Conservation (phyloP, 106 monocot species). For the Dendrobium officinale region DNA sequence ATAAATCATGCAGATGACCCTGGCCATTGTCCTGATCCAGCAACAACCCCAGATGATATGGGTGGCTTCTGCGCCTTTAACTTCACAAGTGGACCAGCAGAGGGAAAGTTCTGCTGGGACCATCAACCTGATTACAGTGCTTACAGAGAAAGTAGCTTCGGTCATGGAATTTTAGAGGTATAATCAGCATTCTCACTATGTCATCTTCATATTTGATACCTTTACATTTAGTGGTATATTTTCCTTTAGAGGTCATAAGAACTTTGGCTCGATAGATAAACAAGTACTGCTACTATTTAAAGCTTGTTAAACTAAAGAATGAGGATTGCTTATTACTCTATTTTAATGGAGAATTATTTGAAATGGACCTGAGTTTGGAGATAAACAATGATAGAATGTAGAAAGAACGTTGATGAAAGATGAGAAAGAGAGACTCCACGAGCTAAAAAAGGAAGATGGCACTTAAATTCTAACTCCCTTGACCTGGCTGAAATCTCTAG, state of each 20-base stretch:
- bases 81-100: constrained; percentile 61
- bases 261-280: not conserved
- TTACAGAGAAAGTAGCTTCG: constrained; percentile 63
- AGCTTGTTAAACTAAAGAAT: not conserved
- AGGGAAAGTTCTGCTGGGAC: constrained; percentile 55
- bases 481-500: too few species aligned
- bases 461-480: too few species aligned
- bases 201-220: not conserved
- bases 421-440: too few species aligned
- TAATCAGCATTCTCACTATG: not conserved
- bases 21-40: constrained; percentile 61
- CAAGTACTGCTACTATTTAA: not conserved
- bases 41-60: constrained; percentile 39
- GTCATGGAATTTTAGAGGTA: constrained; percentile 89
- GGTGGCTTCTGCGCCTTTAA: constrained; percentile 70
- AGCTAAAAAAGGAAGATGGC: too few species aligned
- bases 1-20: constrained; percentile 66
- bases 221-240: not conserved
- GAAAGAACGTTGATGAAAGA: not conserved
- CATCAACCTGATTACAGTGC: constrained; percentile 54
- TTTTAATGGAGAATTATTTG: not conserved
- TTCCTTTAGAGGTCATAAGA: not conserved
- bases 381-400: not conserved
- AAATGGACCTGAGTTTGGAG: too few species aligned
- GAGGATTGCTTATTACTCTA: not conserved